Evolutionary conservation across 371 early-diverging fungal genomes (phyloP).

Genomic region (Entomophthora muscae): DNA sequence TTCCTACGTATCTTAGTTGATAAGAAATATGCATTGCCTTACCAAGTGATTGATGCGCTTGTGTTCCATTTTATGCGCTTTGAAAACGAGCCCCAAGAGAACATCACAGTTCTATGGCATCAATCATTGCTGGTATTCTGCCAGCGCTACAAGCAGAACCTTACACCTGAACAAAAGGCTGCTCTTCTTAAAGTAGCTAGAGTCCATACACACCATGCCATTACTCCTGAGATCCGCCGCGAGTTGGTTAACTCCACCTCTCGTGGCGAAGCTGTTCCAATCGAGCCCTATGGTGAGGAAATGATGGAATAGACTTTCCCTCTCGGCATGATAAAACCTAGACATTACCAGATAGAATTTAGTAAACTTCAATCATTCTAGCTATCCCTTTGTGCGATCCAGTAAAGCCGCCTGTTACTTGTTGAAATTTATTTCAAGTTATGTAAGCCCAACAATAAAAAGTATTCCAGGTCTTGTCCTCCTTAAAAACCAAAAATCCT

Average conservation of each 20-base stretch:
- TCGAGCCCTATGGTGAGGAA: conserved; percentile 4
- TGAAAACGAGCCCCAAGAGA: conserved; percentile 29
- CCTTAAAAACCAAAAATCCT: too few relatives aligned
- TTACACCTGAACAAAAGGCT: conserved; percentile 87
- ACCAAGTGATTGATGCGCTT: conserved; percentile 84
- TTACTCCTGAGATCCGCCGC: conserved; percentile 83
- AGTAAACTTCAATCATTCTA: too few relatives aligned
- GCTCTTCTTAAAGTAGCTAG: conserved; percentile 65
- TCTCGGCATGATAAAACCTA: too few relatives aligned
- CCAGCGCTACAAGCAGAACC: conserved; percentile 89
- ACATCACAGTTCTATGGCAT: conserved; percentile 94
- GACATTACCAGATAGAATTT: too few relatives aligned
- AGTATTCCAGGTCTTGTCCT: too few relatives aligned
- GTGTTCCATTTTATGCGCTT: conserved; percentile 90
- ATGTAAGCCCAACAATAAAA: too few relatives aligned
- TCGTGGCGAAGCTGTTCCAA: conserved; percentile 35
- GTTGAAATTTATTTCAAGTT: too few relatives aligned
- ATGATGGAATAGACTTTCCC: too few relatives aligned
- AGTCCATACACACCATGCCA: conserved; percentile 56
- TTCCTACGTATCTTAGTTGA: conserved; percentile 91
- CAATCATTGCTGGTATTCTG: conserved; percentile 86
- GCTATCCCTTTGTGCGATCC: too few relatives aligned
- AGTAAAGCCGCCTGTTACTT: too few relatives aligned
- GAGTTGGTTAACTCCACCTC: conserved; percentile 51
- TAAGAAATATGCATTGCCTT: conserved; percentile 96